Conservation (phyloP, 305 asterid genomes). For the Euphrasia arctica region DNA sequence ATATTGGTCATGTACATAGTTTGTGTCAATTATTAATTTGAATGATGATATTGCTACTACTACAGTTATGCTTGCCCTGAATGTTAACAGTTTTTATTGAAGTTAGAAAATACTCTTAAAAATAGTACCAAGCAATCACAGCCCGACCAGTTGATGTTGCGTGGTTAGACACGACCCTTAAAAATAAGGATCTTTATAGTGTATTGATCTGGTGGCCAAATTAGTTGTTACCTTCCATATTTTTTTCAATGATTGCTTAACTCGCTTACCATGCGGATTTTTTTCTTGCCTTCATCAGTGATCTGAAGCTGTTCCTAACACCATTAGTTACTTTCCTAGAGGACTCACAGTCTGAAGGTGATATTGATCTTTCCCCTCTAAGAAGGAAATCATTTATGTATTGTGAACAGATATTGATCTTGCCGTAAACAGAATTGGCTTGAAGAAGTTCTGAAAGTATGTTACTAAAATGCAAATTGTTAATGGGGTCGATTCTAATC, state of each 20-base stretch:
- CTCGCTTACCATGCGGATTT: conserved; percentile 23
- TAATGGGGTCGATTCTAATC: background rate
- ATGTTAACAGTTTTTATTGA: background rate
- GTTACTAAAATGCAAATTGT: conserved; percentile 10
- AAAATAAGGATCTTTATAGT: background rate
- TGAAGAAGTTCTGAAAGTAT: background rate
- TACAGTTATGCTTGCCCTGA: conserved; percentile 3
- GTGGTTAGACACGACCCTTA: no score
- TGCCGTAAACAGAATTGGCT: no score
- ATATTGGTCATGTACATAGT: background rate
- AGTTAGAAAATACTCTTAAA: background rate
- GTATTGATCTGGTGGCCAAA: conserved; percentile 18
- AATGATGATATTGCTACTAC: background rate
- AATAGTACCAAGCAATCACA: conserved; percentile 5
- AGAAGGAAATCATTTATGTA: conserved; percentile 40
- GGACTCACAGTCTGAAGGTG: conserved; percentile 63
- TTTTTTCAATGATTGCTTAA: conserved; percentile 12
- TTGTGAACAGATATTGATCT: no score
- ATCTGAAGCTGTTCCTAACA: conserved; percentile 79
- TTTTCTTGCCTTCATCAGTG: conserved; percentile 44
- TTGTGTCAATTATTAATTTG: background rate
- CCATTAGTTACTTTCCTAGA: conserved; percentile 81
- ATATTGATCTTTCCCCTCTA: conserved; percentile 63
- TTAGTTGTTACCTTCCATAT: conserved; percentile 3
- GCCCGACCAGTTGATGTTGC: background rate